Evolutionary conservation across 176 grass and related monocot genomes (phyloP).

Genomic region (Tuctoria greenei): DNA sequence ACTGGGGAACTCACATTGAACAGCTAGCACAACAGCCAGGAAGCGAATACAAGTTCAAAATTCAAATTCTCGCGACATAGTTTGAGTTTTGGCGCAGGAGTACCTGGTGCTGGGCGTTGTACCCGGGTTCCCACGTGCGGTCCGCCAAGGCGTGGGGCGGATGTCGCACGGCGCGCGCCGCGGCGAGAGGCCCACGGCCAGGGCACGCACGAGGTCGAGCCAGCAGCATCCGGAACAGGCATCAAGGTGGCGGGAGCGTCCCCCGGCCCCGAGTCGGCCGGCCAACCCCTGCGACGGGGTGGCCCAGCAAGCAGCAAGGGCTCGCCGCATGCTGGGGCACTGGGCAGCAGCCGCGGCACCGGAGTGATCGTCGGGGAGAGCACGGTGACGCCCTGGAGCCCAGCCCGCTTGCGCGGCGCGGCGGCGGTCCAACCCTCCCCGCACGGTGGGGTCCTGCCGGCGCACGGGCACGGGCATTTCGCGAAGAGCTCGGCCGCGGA

Average conservation of each 20-base stretch:
- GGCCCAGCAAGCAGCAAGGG: not conserved
- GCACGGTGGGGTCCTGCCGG: not conserved
- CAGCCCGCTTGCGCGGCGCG: not conserved
- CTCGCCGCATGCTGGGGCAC: not conserved
- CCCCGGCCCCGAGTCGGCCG: not conserved
- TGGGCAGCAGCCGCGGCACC: not conserved
- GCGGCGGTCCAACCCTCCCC: not conserved
- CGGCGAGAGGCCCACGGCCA: not conserved
- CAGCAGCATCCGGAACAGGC: not conserved
- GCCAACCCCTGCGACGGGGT: not conserved
- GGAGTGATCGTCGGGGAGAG: not conserved
- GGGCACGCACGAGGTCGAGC: not conserved
- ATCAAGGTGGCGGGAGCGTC: not conserved
- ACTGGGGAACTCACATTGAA: not conserved
- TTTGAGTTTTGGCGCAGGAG: conserved; percentile 6
- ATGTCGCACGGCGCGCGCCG: not conserved
- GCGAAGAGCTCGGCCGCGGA: no score
- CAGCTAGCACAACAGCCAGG: not conserved
- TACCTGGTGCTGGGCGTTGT: not conserved
- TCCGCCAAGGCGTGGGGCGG: no score
- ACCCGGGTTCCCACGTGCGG: not conserved
- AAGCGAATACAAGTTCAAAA: not conserved
- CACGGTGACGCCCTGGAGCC: not conserved
- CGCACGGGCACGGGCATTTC: not conserved
- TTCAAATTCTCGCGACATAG: not conserved